Base-by-base conservation (phyloP, 2,329 filamentous ascomycete genomes). In the Colletotrichum sansevieriae region DNA sequence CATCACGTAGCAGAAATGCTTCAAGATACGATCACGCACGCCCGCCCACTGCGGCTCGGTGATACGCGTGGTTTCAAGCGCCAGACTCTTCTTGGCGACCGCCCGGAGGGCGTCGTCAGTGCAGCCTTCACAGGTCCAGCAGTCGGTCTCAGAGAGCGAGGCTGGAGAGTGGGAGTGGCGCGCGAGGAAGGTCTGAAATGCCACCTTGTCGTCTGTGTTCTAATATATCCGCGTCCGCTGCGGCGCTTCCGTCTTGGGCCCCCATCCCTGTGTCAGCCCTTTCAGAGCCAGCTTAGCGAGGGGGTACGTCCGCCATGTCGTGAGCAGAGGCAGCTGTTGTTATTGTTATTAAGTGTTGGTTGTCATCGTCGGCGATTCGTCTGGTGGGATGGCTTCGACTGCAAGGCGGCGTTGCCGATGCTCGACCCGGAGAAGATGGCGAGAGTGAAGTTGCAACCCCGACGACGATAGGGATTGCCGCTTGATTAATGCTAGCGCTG, bases 151-250 rank as follows among this genome's bases (percentile, higher is more conserved):
- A 9, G 54, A 56, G 11, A 43, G 37, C 18, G 54, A 56, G 10
- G 54, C 54, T 8, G 54, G 54, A 18, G 54, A 56, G 54, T 56
- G 54, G 5, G 54, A 56, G 37, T 56, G 54, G 15, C 29, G 54
- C 37, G 54, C 54, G 35, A 56, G 54, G 54, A 56, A 56, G n/a
- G 18, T 37, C 7, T 18, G 54, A 12, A 56, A 41, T 9, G 37
- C 20, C 1, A 25, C 4, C 35, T 25, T 41, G 10, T 56, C 54
- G 37, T 56, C 54, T 1, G 29, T n/a, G 1, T 4, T 56, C 54
- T 35, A 56, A 6, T 4, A 11, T 15, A 56, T 56, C 9, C 18
- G 25, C 20, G 12, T 15, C n/a, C 54, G 54, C 20, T 11, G 33
- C 20, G 8, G 13, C 37, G 37, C 6, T n/a, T 39, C 43, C 20